Conservation (phyloP, 2,329 filamentous ascomycete genomes). For the Fusarium ambrosium region DNA sequence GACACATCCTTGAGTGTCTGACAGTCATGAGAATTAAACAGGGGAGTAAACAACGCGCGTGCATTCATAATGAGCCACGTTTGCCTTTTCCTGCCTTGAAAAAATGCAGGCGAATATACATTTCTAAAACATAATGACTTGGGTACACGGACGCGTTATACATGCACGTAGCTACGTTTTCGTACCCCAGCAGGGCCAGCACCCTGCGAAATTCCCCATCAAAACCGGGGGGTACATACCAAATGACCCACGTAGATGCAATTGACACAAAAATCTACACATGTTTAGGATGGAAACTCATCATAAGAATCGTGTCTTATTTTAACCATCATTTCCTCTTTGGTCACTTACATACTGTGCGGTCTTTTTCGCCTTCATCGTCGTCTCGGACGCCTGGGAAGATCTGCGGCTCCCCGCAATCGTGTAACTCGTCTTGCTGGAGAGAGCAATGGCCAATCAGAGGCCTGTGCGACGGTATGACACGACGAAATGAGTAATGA, state of each 20-base stretch:
- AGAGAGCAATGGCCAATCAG: constrained; percentile 26
- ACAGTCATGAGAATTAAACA: constrained; percentile 23
- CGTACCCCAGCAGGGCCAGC: background rate
- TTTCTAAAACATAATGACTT: background rate
- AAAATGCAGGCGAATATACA: background rate
- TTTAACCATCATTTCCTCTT: background rate
- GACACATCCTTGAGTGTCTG: constrained; percentile 14
- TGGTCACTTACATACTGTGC: background rate
- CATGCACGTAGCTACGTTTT: constrained; percentile 12
- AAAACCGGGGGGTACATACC: background rate
- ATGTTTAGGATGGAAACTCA: background rate
- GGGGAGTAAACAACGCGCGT: constrained; percentile 7
- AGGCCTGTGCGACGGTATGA: constrained; percentile 25
- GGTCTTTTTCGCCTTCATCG: background rate
- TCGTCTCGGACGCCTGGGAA: constrained; percentile 31
- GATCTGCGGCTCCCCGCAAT: constrained; percentile 48
- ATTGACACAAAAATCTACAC: background rate
- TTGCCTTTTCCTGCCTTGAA: background rate
- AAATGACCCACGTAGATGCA: background rate
- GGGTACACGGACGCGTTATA: background rate
- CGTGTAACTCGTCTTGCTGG: constrained; percentile 24
- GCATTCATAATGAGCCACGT: background rate
- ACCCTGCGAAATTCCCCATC: background rate
- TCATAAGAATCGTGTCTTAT: background rate
- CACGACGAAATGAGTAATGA: constrained; percentile 44